Evolutionary conservation across 208 protist genomes (phyloP).

Genomic region (Trypanosoma vivax): DNA sequence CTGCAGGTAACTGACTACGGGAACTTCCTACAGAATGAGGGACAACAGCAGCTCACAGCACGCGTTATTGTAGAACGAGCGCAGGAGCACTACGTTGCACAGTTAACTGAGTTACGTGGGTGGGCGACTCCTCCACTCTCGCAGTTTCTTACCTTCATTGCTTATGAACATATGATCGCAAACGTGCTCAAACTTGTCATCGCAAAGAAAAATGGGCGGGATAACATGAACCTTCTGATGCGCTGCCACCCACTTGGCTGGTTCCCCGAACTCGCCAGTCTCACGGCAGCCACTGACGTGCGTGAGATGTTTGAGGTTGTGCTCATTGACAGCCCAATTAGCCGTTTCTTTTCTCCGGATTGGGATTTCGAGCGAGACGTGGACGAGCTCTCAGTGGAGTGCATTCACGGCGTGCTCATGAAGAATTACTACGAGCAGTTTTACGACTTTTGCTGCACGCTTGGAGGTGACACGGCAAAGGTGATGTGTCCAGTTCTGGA

Average conservation of each 20-base stretch:
- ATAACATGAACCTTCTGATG: conserved; percentile 87
- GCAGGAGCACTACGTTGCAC: conserved; percentile 93
- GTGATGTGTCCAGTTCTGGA: conserved; percentile 87
- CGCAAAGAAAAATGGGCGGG: conserved; percentile 76
- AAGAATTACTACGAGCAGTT: conserved; percentile 99
- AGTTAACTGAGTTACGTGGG: conserved; percentile 94
- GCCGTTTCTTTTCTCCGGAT: conserved; percentile 74
- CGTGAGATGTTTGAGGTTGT: conserved; percentile 97
- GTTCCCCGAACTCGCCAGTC: conserved; percentile 93
- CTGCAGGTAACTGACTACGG: conserved; percentile 97
- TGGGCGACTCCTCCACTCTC: conserved; percentile 93
- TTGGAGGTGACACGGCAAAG: conserved; percentile 86
- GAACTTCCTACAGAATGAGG: conserved; percentile 95
- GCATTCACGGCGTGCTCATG: conserved; percentile 96
- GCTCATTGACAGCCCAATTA: conserved; percentile 95
- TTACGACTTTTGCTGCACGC: conserved; percentile 89
- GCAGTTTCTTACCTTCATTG: conserved; percentile 98
- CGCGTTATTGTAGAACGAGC: conserved; percentile 88
- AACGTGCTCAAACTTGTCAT: conserved; percentile 91
- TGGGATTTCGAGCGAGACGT: conserved; percentile 80
- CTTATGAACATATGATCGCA: conserved; percentile 97
- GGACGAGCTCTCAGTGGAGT: conserved; percentile 95
- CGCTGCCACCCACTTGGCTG: conserved; percentile 98
- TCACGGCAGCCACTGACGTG: conserved; percentile 86
- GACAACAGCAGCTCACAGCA: conserved; percentile 63